Base-by-base conservation (phyloP, 371 early-diverging fungal species). In the Syncephalastrum sp. region DNA sequence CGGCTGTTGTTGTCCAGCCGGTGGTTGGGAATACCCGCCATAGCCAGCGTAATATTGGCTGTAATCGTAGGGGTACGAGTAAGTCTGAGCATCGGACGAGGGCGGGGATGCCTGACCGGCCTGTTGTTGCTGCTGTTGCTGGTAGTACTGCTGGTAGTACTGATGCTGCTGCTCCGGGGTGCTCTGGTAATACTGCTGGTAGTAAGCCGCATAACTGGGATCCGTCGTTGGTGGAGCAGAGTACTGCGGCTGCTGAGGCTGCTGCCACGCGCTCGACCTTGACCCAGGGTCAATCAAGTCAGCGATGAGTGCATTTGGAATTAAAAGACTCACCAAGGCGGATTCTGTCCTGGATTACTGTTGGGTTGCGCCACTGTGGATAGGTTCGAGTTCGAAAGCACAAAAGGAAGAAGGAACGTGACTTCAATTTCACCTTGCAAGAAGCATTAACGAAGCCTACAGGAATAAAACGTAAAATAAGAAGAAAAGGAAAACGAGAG, bases 181-280 rank as follows among this genome's bases (percentile, higher is more conserved):
- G 16, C 59, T 38, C 52, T 68, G 68, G 15, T 74, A 68, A 54
- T 73, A 73, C n/a, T 62, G 58, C 23, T 63, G 61, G 45, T 70
- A 70, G 44, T 74, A 70, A 12, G 59, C n/a, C 13, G 41, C 47
- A 27, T 57, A 44, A 27, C n/a, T 44, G 12, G 46, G 10, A 55
- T 54, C 10, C n/a, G 45, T 17, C 27, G 42, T 21, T 17, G 41
- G 52, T 46, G 45, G 52, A 19, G 21, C 19, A 46, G 52, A 15
- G 62, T 44, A 25, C 47, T 45, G 45, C 15, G 10, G 21, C 42
- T 38, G 42, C 21, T 29, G 19, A 33, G 47, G 65, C 19, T 65
- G 56, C 38, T 60, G 65, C 74, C 62, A 68, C 38, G 61, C 64
- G 15, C 54, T 51, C 19, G 59, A 54, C 70, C 70, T 70, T 6